These are phyloP conservation scores for Dactylellina haptotyla DNA, from an alignment of 2,329 filamentous ascomycete genomes.

Conservation along the genomic window DNA sequence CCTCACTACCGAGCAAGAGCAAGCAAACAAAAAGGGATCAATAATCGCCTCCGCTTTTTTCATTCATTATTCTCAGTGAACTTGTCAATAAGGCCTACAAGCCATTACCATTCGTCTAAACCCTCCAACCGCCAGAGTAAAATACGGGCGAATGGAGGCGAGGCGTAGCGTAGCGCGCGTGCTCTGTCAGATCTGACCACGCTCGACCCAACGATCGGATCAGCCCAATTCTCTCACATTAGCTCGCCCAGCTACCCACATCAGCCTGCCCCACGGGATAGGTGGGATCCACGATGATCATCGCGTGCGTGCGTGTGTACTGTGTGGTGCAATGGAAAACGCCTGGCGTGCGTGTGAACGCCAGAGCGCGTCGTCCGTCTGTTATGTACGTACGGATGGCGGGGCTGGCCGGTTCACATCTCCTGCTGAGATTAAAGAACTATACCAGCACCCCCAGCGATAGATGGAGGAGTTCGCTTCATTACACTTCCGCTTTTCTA, in stretches of 20 bases:
- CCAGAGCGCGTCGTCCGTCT: too few relatives aligned
- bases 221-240: neutral
- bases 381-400: constrained; percentile 1
- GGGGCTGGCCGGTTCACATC: neutral
- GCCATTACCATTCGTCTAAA: constrained; percentile 15
- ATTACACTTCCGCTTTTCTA: neutral
- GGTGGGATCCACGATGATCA: constrained; percentile 5
- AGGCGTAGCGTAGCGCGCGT: neutral
- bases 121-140: neutral
- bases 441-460: too few relatives aligned
- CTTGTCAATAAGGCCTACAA: neutral
- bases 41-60: constrained; percentile 2
- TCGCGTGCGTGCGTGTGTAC: neutral
- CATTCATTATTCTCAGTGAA: too few relatives aligned
- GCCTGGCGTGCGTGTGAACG: too few relatives aligned
- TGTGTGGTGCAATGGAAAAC: too few relatives aligned
- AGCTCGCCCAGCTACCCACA: neutral
- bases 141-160: constrained; percentile 15
- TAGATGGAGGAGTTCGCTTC: too few relatives aligned
- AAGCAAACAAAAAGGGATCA: too few relatives aligned
- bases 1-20: constrained; percentile 48
- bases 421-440: too few relatives aligned
- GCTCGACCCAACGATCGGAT: neutral
- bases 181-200: constrained; percentile 15
- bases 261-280: neutral